Evolutionary conservation across 2,329 filamentous ascomycete genomes (phyloP), one percentile per base, ranked within the genome.

Genomic region (Alternaria tenuissima): DNA sequence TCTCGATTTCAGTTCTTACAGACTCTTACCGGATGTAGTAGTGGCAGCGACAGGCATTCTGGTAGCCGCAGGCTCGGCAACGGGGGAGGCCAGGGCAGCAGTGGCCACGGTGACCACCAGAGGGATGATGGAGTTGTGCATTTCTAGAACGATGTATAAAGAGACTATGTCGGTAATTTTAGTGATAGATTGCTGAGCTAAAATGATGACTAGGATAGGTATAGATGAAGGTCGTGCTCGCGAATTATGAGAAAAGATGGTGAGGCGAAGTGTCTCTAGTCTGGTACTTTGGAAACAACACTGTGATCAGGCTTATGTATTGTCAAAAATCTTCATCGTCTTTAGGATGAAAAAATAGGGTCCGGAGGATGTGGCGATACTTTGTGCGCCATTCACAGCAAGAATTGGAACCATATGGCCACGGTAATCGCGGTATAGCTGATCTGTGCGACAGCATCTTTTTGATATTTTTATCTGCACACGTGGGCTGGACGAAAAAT

Each of bases 391-490:
- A 20, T 18, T 20, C 0, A 12, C 38, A 9, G 11, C n/a, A 16
- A 26, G 24, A 26, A 26, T 26, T 7, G 24, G 6, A 26, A 26
- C 24, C 24, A 26, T 26, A 7, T 26, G 24, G 24, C 24, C 28
- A 30, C 28, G 2, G 9, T 5, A 30, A 38, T 4, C 5, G 7
- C 16, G 16, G 7, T 7, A 1, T 8, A n/a, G 6, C 16, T n/a
- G 16, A 38, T 38, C n/a, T 16, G 34, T 4, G 34, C 34, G 16
- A 38, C 7, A 38, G 2, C 14, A n/a, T n/a, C 5, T 7, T n/a
- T 5, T n/a, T 38, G 5, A n/a, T 5, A 8, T 3, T 7, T 7
- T 0, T 7, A n/a, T n/a, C 16, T 0, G 14, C 16, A 14, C 14
- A n/a, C 14, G 34, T 7, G 14, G 14, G 34, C 16, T 38, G 2